Conservation (phyloP, 106 monocot genomes). For the Phalaenopsis equestris region DNA sequence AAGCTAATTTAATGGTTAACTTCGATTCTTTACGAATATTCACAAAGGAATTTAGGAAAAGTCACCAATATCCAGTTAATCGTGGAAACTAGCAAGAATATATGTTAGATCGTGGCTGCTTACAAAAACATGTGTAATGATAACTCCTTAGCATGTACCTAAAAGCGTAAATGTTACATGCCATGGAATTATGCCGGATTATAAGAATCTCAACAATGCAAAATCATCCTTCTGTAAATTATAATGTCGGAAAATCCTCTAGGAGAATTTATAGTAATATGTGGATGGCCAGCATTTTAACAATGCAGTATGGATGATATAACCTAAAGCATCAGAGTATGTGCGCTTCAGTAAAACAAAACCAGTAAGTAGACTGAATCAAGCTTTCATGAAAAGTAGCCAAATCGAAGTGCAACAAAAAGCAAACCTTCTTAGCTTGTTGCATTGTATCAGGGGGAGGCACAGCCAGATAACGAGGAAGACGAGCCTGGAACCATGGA, state of each 20-base stretch:
- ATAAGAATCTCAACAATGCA: background rate
- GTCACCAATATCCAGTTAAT: background rate
- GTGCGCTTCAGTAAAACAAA: background rate
- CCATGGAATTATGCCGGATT: background rate
- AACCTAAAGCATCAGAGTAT: background rate
- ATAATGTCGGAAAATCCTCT: background rate
- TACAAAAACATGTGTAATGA: background rate
- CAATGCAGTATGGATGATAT: background rate
- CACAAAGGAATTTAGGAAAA: background rate
- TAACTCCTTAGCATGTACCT: background rate
- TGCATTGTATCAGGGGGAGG: constrained; percentile 46
- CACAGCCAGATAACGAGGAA: constrained; percentile 52
- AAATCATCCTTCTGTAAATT: background rate
- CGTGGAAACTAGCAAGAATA: background rate
- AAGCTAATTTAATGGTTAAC: background rate
- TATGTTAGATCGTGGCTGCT: too few relatives aligned
- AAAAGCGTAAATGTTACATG: background rate
- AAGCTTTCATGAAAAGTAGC: background rate
- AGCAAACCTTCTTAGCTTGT: constrained; percentile 43
- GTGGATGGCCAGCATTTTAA: background rate
- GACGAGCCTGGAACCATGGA: constrained; percentile 43
- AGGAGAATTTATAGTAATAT: background rate
- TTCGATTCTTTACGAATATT: background rate
- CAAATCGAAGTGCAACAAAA: background rate
- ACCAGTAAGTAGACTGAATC: background rate